A percentile compares a stretch with the other conserved stretches of the same genome.
phyloP scores from a whole-genome alignment of 2,329 filamentous ascomycete genomes.

The Verticillium nubilum region DNA sequence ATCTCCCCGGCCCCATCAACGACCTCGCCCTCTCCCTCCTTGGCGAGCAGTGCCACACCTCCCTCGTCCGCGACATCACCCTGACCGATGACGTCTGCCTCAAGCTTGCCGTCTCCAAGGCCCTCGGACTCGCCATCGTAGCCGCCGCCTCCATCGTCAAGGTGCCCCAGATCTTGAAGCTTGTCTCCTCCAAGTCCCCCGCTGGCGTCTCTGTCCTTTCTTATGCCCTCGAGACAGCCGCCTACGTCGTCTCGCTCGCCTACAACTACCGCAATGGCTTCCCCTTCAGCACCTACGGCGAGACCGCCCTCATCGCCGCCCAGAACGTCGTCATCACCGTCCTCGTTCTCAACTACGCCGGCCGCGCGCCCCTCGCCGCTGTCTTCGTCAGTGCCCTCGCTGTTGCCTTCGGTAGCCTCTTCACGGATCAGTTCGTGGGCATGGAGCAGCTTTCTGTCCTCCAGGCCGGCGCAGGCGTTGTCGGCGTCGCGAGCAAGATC shows the following conservation, averaged over 20 bases:
- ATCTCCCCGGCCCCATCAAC: constrained; percentile 68
- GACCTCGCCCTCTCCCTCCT: constrained; percentile 75
- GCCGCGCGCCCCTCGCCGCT: constrained; percentile 61
- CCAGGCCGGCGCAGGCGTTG: constrained; percentile 75
- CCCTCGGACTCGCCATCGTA: constrained; percentile 88
- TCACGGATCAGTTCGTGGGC: constrained; percentile 59
- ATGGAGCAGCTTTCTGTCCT: constrained; percentile 65
- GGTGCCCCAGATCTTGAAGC: constrained; percentile 93
- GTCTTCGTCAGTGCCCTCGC: constrained; percentile 75
- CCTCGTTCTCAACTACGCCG: constrained; percentile 79
- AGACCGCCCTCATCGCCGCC: constrained; percentile 84
- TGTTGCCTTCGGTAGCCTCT: constrained; percentile 62
- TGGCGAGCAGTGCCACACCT: constrained; percentile 78
- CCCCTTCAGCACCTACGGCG: constrained; percentile 94
- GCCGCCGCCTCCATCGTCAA: constrained; percentile 88
- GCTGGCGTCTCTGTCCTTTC: constrained; percentile 83
- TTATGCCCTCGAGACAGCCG: constrained; percentile 85
- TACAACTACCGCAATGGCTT: constrained; percentile 91
- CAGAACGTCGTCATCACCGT: constrained; percentile 90
- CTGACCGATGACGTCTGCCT: constrained; percentile 71
- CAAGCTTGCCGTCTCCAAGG: constrained; percentile 88
- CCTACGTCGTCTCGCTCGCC: constrained; percentile 82
- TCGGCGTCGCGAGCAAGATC: constrained; percentile 85
- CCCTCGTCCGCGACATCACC: constrained; percentile 80
- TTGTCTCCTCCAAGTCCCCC: constrained; percentile 73